These are phyloP conservation scores for Fusarium globosum DNA, from an alignment of 2,329 filamentous ascomycete genomes.

Conservation along the genomic window DNA sequence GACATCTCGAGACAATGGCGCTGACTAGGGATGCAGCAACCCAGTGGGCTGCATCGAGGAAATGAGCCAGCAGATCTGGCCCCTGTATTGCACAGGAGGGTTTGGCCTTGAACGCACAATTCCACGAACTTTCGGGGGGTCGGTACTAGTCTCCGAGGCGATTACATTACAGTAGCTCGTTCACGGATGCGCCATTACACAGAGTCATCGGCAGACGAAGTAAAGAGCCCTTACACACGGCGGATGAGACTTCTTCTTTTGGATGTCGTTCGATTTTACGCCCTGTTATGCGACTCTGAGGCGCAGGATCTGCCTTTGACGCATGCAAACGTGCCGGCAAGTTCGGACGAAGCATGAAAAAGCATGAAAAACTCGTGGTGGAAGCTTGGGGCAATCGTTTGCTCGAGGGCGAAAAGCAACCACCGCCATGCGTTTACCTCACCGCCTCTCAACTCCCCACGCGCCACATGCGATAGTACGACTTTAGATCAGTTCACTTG, in stretches of 20 bases:
- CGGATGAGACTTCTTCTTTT: not conserved
- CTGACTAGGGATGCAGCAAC: conserved; percentile 14
- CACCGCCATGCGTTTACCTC: conserved; percentile 4
- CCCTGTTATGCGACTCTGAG: conserved; percentile 24
- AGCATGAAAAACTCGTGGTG: not conserved
- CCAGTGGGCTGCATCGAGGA: conserved; percentile 7
- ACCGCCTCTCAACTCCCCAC: conserved; percentile 13
- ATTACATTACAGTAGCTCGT: not conserved
- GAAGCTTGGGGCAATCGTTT: conserved; percentile 11
- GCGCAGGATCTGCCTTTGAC: conserved; percentile 12
- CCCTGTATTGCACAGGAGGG: conserved; percentile 14
- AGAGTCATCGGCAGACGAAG: conserved; percentile 9
- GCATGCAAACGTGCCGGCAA: conserved; percentile 11
- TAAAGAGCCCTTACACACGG: conserved; percentile 21
- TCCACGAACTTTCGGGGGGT: conserved; percentile 8
- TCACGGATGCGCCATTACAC: conserved; percentile 5
- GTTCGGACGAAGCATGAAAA: conserved; percentile 17
- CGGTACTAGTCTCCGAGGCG: conserved; percentile 7
- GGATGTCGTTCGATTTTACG: conserved; percentile 8
- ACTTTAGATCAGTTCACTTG: conserved; percentile 24
- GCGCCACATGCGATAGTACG: conserved; percentile 32
- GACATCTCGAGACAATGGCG: conserved; percentile 28
- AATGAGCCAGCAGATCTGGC: not conserved
- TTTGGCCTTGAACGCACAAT: conserved; percentile 12
- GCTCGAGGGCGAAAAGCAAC: not conserved